phyloP scores from a whole-genome alignment of 2,329 filamentous ascomycete species.

The Ustulina deusta region DNA sequence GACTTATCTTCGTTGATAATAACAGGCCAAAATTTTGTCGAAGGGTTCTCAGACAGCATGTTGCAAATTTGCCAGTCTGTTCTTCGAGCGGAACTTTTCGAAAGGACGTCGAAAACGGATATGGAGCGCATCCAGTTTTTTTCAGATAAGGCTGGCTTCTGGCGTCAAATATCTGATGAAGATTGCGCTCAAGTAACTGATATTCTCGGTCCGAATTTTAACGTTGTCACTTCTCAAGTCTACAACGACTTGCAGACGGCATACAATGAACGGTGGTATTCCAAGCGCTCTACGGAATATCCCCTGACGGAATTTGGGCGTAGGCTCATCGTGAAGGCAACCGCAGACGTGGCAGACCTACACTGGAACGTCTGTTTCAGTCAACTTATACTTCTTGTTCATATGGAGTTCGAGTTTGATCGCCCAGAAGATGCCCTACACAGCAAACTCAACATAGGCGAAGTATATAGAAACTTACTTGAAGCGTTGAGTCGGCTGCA shows the following conservation, averaged over 20 bases:
- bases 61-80: conserved; percentile 74
- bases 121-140: conserved; percentile 81
- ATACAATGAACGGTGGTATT: conserved; percentile 58
- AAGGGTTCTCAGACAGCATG: conserved; percentile 76
- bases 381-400: conserved; percentile 83
- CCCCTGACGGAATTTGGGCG: conserved; percentile 81
- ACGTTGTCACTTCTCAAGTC: conserved; percentile 65
- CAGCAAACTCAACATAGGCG: conserved; percentile 72
- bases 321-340: conserved; percentile 78
- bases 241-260: conserved; percentile 66
- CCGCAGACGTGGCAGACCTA: conserved; percentile 80
- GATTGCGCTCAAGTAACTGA: conserved; percentile 78
- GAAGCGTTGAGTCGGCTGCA: conserved; percentile 78
- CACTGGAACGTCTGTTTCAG: conserved; percentile 83
- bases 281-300: conserved; percentile 44
- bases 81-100: conserved; percentile 78
- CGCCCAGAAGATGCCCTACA: conserved; percentile 75
- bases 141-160: conserved; percentile 82
- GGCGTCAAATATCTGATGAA: conserved; percentile 83
- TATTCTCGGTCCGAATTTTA: conserved; percentile 75
- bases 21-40: conserved; percentile 77
- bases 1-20: conserved; percentile 71
- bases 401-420: conserved; percentile 87
- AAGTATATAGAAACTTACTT: conserved; percentile 77
- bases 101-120: conserved; percentile 76